These are phyloP conservation scores for Gossypium thurberi DNA, from an alignment of 345 rosid species.

Conservation along the genomic window DNA sequence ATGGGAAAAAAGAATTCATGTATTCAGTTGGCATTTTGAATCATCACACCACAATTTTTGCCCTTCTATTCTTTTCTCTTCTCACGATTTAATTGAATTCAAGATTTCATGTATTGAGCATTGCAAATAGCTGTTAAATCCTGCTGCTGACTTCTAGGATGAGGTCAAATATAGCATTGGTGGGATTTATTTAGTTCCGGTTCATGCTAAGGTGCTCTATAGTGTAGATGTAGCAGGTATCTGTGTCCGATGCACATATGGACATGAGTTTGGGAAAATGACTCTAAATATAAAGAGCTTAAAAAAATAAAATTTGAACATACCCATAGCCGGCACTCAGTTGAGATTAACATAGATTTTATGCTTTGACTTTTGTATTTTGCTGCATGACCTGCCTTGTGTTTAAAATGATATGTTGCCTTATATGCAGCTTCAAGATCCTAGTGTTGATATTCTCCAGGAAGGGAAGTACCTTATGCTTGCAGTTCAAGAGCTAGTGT, in stretches of 20 bases:
- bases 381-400: not conserved
- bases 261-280: not conserved
- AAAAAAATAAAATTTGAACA: not conserved
- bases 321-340: not conserved
- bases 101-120: not conserved
- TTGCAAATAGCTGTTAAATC: not conserved
- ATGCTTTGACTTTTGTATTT: not conserved
- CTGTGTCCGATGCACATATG: not conserved
- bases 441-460: slow-evolving; percentile 62
- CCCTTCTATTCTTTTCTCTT: not conserved
- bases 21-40: not conserved
- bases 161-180: slow-evolving; percentile 1
- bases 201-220: not conserved
- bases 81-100: not conserved
- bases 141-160: not conserved
- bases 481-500: slow-evolving; percentile 84
- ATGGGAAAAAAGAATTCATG: not conserved
- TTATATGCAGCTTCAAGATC: slow-evolving; percentile 67
- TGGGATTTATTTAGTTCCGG: not conserved
- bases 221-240: too few relatives aligned
- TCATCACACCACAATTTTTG: not conserved
- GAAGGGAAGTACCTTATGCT: slow-evolving; percentile 89
- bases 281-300: not conserved
- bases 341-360: not conserved
- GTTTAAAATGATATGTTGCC: not conserved